Conservation (phyloP, 257 asterid species). For the Parsonsia alboflavescens region DNA sequence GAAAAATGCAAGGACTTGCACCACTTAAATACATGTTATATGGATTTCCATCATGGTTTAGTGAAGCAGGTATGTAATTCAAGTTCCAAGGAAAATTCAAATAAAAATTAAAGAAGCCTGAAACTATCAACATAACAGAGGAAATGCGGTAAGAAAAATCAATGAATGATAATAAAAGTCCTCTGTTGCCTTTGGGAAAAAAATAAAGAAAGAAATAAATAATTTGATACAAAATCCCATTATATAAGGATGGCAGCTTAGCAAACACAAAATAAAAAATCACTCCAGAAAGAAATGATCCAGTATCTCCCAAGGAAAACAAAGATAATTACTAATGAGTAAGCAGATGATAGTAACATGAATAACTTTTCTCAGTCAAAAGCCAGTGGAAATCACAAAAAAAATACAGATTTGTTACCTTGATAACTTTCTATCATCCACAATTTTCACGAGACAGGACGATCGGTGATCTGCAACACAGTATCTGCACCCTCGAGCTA, state of each 20-base stretch:
- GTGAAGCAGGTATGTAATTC: neutral
- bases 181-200: neutral
- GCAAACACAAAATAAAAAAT: neutral
- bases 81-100: neutral
- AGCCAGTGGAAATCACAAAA: neutral
- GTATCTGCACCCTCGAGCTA: constrained; percentile 92
- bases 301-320: too few relatives aligned
- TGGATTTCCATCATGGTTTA: neutral
- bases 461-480: constrained; percentile 87
- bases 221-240: neutral
- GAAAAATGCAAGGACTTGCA: neutral
- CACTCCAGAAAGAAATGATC: neutral
- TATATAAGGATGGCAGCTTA: neutral
- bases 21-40: neutral
- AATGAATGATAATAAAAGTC: neutral
- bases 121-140: neutral
- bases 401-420: constrained; percentile 39
- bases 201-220: neutral
- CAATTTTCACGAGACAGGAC: constrained; percentile 77
- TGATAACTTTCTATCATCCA: constrained; percentile 54
- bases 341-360: neutral
- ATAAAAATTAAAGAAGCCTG: neutral
- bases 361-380: neutral
- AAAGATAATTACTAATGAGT: neutral
- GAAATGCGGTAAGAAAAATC: neutral